Evolutionary conservation across 345 rosid genomes (phyloP), one percentile per base, ranked within the genome.

Genomic region (Jatropha curcas): DNA sequence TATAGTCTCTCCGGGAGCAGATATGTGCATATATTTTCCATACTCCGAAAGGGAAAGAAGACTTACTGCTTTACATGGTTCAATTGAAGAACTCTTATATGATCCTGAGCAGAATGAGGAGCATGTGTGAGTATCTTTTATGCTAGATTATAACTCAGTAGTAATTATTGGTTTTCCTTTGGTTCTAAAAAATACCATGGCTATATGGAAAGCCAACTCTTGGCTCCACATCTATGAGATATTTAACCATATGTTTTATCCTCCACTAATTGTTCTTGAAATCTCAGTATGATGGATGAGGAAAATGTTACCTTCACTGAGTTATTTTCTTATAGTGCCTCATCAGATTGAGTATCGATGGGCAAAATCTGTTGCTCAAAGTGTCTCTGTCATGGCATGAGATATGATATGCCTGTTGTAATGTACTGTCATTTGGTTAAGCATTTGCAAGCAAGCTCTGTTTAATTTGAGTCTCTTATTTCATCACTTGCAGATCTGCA

Each of bases 1-100:
- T 71, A 95, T 95, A 73, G 99, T 95, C 67, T 95, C 99, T 45
- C 98, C 96, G 0, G 99, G 99, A 20, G 93, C 96, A 7, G 99
- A 95, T 82, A 91, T 91, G 97, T 70, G 84, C 71, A 95, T 95
- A 56, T 95, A 92, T 74, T 92, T 92, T 82, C 96, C 98, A 7
- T 93, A 76, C 74, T 81, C 46, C 24, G 92, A 90, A 25, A 82
- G 81, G 80, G 75, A 77, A 41, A 87, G 81, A 57, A 85, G 99
- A 73, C 94, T 96, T 64, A 86, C 98, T 16, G 84, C 96, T 13
- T 74, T 96, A 12, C 99, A 92, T 82, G 90, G 89, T 63, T 86
- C 94, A 33, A 91, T 96, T 57, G 97, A 96, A 82, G 82, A 85
- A 71, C 79, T 96, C 86, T 71, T 93, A 60, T 91, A 71, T 79